These are phyloP conservation scores for Juncus inflexus DNA, from an alignment of 176 grass and related monocot genomes.

Conservation along the genomic window DNA sequence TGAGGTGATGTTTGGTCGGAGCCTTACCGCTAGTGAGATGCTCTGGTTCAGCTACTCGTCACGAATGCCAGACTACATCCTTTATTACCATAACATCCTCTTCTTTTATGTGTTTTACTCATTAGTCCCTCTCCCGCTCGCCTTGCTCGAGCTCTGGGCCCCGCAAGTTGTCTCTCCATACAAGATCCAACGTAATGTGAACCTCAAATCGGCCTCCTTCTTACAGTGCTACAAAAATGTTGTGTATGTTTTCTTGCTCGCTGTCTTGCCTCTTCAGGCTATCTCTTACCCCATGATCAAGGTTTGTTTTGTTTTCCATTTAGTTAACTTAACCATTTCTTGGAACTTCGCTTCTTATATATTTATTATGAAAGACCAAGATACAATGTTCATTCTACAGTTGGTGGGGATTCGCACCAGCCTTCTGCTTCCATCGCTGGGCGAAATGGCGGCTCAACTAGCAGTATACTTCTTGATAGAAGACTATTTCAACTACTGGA, in stretches of 20 bases:
- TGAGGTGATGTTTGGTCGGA: slow-evolving; percentile 68
- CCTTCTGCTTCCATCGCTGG: slow-evolving; percentile 58
- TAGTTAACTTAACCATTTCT: neutral
- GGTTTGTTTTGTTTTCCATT: slow-evolving; percentile 27
- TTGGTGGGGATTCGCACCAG: slow-evolving; percentile 65
- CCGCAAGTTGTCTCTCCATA: slow-evolving; percentile 41
- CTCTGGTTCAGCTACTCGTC: slow-evolving; percentile 66
- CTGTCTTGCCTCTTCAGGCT: slow-evolving; percentile 63
- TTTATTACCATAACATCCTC: slow-evolving; percentile 73
- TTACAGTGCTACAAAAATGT: slow-evolving; percentile 66
- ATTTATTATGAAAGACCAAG: neutral
- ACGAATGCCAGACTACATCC: slow-evolving; percentile 47
- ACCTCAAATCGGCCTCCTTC: slow-evolving; percentile 40
- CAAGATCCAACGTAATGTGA: slow-evolving; percentile 83
- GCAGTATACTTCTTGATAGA: slow-evolving; percentile 80
- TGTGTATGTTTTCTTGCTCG: slow-evolving; percentile 63
- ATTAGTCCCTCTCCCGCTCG: slow-evolving; percentile 70
- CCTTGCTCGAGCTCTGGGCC: slow-evolving; percentile 61
- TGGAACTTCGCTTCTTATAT: no score
- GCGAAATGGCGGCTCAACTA: slow-evolving; percentile 63
- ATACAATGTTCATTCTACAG: slow-evolving; percentile 24
- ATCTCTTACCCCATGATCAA: slow-evolving; percentile 73
- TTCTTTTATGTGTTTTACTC: slow-evolving; percentile 74
- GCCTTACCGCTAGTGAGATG: slow-evolving; percentile 43
- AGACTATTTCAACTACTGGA: slow-evolving; percentile 86